Evolutionary conservation across 805 yeast species (phyloP), one percentile per base, ranked within the genome.

Genomic region (Saccharomycopsis synnaedendra): DNA sequence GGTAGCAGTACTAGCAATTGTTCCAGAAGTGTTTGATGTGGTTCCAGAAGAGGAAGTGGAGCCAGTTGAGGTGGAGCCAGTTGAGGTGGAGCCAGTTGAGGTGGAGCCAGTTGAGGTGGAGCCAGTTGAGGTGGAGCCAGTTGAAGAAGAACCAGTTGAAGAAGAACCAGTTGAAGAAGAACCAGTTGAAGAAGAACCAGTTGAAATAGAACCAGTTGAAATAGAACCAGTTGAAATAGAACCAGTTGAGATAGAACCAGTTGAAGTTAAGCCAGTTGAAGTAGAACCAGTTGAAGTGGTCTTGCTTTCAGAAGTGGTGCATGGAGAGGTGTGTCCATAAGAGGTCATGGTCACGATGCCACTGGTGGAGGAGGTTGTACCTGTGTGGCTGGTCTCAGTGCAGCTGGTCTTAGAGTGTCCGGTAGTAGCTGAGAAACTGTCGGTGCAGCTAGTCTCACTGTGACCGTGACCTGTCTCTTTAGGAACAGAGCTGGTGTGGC

Each of bases 191-290:
- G 42, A 28, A 39, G 54, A 41, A 30, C 56, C 46, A 28, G 48
- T 30, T n/a, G 53, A 42, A 32, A 57, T 48, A 29, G 51, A 35
- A n/a, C 30, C 28, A 53, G 43, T 34, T 30, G 42, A 36, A 49
- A 41, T 35, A 48, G 29, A 39, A 11, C 57, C 43, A 8, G 60
- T 46, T 40, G 58, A 36, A 34, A 55, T 47, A 19, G 50, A 42
- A 5, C 53, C 39, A 9, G 57, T 46, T 8, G 57, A 36, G 19
- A 39, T 37, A 2, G 50, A 37, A 2, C 9, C 10, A 28, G 44
- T 30, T 31, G 33, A n/a, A 2, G 42, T 40, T 2, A 4, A 34
- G 10, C 11, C 37, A 34, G 37, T 34, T 10, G 37, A 34, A 3
- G 37, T 34, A 3, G 37, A 10, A 3, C n/a, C 11, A 31, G 11